Evolutionary conservation across 306 rosid genomes (phyloP).

Genomic region (Corylus avellana): DNA sequence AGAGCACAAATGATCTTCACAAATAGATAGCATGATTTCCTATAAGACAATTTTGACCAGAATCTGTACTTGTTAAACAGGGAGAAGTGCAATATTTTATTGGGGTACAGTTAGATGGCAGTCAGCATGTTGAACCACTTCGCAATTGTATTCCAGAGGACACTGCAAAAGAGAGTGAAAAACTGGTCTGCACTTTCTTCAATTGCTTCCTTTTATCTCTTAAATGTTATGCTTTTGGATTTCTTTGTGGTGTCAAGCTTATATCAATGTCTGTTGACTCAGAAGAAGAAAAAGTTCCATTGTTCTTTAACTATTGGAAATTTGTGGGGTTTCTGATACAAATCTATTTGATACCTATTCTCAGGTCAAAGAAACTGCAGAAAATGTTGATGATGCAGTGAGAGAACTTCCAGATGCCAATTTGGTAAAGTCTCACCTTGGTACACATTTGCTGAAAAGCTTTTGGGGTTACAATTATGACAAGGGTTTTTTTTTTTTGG

Average conservation of each 20-base stretch:
- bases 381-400: constrained; percentile 79
- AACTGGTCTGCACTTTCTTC: constrained; percentile 52
- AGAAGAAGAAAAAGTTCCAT: too few species aligned
- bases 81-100: constrained; percentile 97
- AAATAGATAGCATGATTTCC: constrained; percentile 12
- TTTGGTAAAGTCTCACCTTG: constrained; percentile 47
- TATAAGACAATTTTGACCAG: not conserved
- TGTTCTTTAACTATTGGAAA: too few species aligned
- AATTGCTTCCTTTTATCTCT: constrained; percentile 14
- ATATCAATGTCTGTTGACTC: too few species aligned
- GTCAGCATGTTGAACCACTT: constrained; percentile 93
- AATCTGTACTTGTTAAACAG: constrained; percentile 42
- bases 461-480: constrained; percentile 28
- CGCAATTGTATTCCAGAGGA: constrained; percentile 62
- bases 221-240: not conserved
- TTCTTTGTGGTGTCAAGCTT: constrained; percentile 2
- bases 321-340: not conserved
- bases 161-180: constrained; percentile 72
- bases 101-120: constrained; percentile 98
- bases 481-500: constrained; percentile 13
- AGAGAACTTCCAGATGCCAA: constrained; percentile 98
- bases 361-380: constrained; percentile 86
- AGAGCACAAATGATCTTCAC: not conserved
- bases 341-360: constrained; percentile 20
- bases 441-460: constrained; percentile 14